Conservation (phyloP, 1,284 basidiomycete genomes). For the Melampsora americana region DNA sequence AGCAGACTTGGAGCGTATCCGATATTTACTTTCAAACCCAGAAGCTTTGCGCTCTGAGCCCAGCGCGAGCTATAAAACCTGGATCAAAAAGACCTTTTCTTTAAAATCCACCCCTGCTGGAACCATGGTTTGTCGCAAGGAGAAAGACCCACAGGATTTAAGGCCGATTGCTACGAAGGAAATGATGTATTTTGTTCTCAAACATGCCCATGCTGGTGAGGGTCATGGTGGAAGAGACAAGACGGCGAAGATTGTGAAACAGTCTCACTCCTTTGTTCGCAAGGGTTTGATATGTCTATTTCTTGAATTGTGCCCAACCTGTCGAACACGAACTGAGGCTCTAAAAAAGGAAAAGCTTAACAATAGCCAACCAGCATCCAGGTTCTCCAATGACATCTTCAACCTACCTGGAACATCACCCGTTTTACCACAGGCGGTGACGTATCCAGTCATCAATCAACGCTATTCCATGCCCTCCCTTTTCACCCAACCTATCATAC, state of each 20-base stretch:
- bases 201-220: conserved; percentile 31
- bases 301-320: conserved; percentile 30
- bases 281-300: conserved; percentile 39
- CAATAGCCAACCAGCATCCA: not conserved
- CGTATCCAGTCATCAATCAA: not conserved
- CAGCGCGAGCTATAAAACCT: conserved; percentile 13
- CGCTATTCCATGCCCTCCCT: not conserved
- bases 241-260: conserved; percentile 27
- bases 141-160: conserved; percentile 17
- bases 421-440: not conserved
- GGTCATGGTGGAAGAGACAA: conserved; percentile 38
- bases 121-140: conserved; percentile 21
- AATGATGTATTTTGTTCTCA: conserved; percentile 33
- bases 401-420: not conserved
- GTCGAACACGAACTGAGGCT: conserved; percentile 29
- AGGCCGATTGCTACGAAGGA: conserved; percentile 25
- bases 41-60: conserved; percentile 23
- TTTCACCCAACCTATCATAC: not conserved
- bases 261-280: conserved; percentile 26
- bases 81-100: conserved; percentile 33
- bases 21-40: conserved; percentile 13
- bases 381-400: not conserved
- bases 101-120: conserved; percentile 13
- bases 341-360: conserved; percentile 18
- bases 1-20: conserved; percentile 26